Conservation (phyloP, 1,284 basidiomycete species). For the Rhodotorula sp. region DNA sequence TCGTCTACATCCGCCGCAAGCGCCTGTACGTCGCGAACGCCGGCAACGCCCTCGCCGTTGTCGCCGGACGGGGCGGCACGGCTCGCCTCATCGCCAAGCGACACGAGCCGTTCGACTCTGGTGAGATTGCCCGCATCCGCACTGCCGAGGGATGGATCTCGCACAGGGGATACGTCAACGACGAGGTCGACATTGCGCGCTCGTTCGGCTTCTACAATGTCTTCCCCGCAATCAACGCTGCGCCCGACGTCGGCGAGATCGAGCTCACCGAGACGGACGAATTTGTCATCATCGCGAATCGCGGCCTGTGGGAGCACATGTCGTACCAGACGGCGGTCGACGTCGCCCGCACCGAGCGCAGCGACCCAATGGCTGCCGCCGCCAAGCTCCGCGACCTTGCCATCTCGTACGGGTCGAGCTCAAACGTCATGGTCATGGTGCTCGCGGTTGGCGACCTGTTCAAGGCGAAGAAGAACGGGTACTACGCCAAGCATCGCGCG, state of each 20-base stretch:
- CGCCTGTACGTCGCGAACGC: constrained; percentile 87
- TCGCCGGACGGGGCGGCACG: constrained; percentile 73
- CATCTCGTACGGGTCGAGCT: constrained; percentile 92
- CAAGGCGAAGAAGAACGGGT: constrained; percentile 47
- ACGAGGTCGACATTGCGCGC: constrained; percentile 85
- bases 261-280: constrained; percentile 83
- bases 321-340: constrained; percentile 96
- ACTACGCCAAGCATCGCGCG: constrained; percentile 41
- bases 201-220: constrained; percentile 93
- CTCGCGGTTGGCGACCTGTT: constrained; percentile 81
- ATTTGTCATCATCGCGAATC: constrained; percentile 93
- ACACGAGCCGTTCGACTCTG: constrained; percentile 87
- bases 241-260: constrained; percentile 72
- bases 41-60: constrained; percentile 83
- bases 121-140: constrained; percentile 82
- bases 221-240: constrained; percentile 85
- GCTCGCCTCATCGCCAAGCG: constrained; percentile 73
- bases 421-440: constrained; percentile 98
- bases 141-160: constrained; percentile 94
- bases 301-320: constrained; percentile 89
- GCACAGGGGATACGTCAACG: constrained; percentile 88
- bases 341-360: constrained; percentile 79
- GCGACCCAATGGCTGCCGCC: constrained; percentile 93
- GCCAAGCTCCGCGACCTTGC: constrained; percentile 97
- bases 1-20: constrained; percentile 78